Conservation (phyloP, 257 asterid genomes). For the Rehmannia glutinosa region DNA sequence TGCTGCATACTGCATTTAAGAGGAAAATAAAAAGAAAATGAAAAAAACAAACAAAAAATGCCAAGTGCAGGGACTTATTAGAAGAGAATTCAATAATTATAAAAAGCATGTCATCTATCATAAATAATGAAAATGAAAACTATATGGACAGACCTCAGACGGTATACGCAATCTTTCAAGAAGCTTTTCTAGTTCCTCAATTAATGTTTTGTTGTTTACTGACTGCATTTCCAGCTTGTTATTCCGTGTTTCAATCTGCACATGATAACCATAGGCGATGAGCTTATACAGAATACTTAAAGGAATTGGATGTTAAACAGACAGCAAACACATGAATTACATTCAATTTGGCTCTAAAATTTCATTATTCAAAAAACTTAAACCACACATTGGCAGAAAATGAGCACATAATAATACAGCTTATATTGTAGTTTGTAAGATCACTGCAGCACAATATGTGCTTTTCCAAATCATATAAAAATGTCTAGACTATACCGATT, state of each 20-base stretch:
- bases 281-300: conserved; percentile 7
- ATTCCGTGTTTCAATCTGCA: conserved; percentile 92
- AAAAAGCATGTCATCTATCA: background rate
- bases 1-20: conserved; percentile 59
- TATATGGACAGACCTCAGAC: conserved; percentile 56
- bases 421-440: background rate
- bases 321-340: background rate
- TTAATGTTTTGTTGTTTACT: conserved; percentile 74
- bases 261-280: conserved; percentile 4
- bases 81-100: background rate
- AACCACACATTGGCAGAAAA: conserved; percentile 5
- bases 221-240: conserved; percentile 99
- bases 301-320: conserved; percentile 2
- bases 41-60: conserved; percentile 16
- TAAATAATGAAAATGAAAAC: background rate
- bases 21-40: background rate
- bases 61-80: background rate
- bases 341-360: conserved; percentile 4
- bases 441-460: background rate
- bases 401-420: background rate
- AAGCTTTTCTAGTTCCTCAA: conserved; percentile 95
- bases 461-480: conserved; percentile 8
- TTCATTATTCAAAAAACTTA: background rate
- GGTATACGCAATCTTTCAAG: conserved; percentile 78
- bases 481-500: conserved; percentile 56